A percentile compares a stretch with the other conserved stretches of the same genome.
phyloP scores from a whole-genome alignment of 2,329 filamentous ascomycete species.

The Diaporthe sp. region DNA sequence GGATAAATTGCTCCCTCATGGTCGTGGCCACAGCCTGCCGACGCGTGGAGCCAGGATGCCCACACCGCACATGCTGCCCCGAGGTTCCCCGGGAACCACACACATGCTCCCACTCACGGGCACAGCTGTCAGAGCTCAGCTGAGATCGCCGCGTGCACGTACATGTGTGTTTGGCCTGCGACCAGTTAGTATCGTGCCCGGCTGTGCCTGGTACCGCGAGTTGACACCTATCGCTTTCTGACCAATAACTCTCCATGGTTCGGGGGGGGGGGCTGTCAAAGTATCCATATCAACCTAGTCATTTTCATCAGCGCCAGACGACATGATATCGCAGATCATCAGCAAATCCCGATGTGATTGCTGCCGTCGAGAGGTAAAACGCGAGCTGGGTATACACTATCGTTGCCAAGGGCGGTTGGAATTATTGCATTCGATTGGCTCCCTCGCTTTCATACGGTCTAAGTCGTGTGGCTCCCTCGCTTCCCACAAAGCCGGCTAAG shows the following conservation, averaged over 20 bases:
- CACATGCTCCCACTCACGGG: neutral
- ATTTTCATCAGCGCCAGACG: neutral
- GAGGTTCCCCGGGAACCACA: too few relatives aligned
- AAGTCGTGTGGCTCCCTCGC: slow-evolving; percentile 6
- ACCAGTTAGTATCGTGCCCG: neutral
- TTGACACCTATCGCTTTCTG: neutral
- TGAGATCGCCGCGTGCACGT: neutral
- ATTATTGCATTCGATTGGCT: neutral
- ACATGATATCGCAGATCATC: too few relatives aligned
- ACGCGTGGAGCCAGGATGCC: neutral
- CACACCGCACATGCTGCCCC: neutral
- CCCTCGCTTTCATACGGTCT: neutral
- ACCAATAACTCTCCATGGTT: neutral
- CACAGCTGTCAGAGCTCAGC: neutral
- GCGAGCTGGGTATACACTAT: neutral
- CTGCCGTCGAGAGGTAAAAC: neutral
- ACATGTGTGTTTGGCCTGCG: neutral
- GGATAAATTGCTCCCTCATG: neutral
- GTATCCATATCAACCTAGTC: neutral
- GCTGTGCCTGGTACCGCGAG: neutral
- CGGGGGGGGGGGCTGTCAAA: neutral
- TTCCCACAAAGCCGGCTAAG: neutral
- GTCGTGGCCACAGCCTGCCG: neutral
- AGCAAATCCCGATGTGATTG: neutral
- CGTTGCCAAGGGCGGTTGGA: neutral